A percentile compares a stretch with the other conserved stretches of the same genome.
Evolutionary conservation across 1,139 yeast genomes (phyloP).

Genomic region (Sugiyamaella castrensis): DNA sequence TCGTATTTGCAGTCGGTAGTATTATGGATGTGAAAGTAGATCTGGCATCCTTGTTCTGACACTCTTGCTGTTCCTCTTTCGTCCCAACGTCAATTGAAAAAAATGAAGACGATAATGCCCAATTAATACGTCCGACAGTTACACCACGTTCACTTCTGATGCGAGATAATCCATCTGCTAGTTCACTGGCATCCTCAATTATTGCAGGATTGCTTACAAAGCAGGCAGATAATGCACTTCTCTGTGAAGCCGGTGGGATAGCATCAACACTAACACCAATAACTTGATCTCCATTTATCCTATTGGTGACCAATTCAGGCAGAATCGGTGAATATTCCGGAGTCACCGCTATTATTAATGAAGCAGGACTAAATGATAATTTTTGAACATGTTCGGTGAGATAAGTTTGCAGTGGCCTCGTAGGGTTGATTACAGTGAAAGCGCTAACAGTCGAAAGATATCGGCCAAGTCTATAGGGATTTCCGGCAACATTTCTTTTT

Average conservation of each 20-base stretch:
- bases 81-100: constrained; percentile 17
- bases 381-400: not conserved
- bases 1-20: constrained; percentile 37
- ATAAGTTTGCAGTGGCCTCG: constrained; percentile 13
- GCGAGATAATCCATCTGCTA: constrained; percentile 11
- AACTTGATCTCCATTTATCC: constrained; percentile 19
- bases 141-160: constrained; percentile 8
- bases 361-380: constrained; percentile 8
- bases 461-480: no score
- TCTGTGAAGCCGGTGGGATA: constrained; percentile 34
- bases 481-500: no score
- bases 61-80: not conserved
- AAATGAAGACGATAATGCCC: constrained; percentile 29
- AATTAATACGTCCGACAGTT: constrained; percentile 27
- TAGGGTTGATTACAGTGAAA: constrained; percentile 21
- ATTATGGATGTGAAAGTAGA: constrained; percentile 6
- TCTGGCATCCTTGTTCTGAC: not conserved
- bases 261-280: constrained; percentile 35
- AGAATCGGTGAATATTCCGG: constrained; percentile 25
- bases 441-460: not conserved
- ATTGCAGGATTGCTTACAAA: constrained; percentile 22
- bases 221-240: constrained; percentile 33
- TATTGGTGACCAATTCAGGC: constrained; percentile 5
- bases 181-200: constrained; percentile 24
- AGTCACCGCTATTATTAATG: constrained; percentile 31